These are phyloP conservation scores for Saksenaea vasiformis DNA, from an alignment of 371 early-diverging fungal species.

Conservation along the genomic window DNA sequence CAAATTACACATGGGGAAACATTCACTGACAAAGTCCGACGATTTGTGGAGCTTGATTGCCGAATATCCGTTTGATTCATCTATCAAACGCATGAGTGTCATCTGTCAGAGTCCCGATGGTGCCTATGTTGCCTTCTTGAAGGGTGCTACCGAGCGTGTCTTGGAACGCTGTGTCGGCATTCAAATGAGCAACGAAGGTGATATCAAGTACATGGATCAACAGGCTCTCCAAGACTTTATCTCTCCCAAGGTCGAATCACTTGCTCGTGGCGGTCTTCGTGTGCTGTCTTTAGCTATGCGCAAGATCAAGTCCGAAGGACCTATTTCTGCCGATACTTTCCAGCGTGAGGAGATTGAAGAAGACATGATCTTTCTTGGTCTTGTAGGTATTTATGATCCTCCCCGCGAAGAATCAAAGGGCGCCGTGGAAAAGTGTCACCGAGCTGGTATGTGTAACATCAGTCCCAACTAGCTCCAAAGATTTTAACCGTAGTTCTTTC, in stretches of 20 bases:
- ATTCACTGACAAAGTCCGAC: slow-evolving; percentile 46
- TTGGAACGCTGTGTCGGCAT: slow-evolving; percentile 59
- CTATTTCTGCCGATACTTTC: slow-evolving; percentile 44
- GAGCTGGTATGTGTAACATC: slow-evolving; percentile 66
- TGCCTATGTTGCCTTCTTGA: slow-evolving; percentile 51
- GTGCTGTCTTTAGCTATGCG: slow-evolving; percentile 50
- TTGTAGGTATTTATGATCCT: slow-evolving; percentile 94
- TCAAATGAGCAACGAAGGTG: slow-evolving; percentile 49
- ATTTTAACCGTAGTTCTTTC: slow-evolving; percentile 18
- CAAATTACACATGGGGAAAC: slow-evolving; percentile 70
- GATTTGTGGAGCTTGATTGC: slow-evolving; percentile 67
- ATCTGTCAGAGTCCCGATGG: slow-evolving; percentile 64
- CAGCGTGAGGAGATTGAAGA: slow-evolving; percentile 68
- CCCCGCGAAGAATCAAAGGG: slow-evolving; percentile 76
- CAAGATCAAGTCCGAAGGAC: slow-evolving; percentile 50
- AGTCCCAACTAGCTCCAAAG: slow-evolving; percentile 82
- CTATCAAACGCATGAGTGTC: slow-evolving; percentile 93
- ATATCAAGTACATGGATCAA: slow-evolving; percentile 30
- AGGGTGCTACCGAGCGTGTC: slow-evolving; percentile 81
- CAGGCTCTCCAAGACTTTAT: slow-evolving; percentile 54
- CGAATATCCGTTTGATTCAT: slow-evolving; percentile 83
- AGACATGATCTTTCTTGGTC: slow-evolving; percentile 82
- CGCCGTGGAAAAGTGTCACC: slow-evolving; percentile 85
- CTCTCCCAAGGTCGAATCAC: slow-evolving; percentile 58
- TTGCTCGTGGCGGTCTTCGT: slow-evolving; percentile 76